Evolutionary conservation across 768 basidiomycete genomes (phyloP), one percentile per base, ranked within the genome.

Genomic region (Russula sp.): DNA sequence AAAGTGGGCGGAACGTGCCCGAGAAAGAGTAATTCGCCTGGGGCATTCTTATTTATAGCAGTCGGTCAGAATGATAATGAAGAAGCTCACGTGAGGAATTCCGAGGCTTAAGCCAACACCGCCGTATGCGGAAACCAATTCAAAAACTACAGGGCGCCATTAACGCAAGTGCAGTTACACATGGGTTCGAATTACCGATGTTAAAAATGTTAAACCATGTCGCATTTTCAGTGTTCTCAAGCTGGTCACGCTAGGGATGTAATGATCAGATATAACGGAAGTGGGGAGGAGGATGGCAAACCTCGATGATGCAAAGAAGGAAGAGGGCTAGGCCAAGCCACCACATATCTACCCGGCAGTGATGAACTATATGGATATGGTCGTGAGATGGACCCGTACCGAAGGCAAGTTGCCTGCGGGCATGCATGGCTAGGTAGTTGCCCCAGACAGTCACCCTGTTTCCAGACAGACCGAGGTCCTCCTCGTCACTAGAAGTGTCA

Each of bases 251-350:
- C 89, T 91, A 20, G 27, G 31, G 18, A 13, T 39, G 69, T 48
- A 9, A 49, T 64, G 22, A 59, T 53, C 22, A 47, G 27, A 20
- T 40, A 16, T 35, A 7, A 22, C 18, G 11, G 22, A 18, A 59
- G 39, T 32, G 35, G 14, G 27, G 8, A 20, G 60, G 49, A 9
- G 27, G 44, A 6, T 32, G 2, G 67, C 80, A 63, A 64, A 91
- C 92, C 82, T 98, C 97, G 65, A 97, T 86, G 67, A 98, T 96
- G 72, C 95, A 98, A 45, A 98, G 79, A 2, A 97, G 73, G 75
- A 94, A 94, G 13, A 98, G 74, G 0, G 91, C 93, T 13, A 92
- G 73, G 0, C 78, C 89, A 22, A 98, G 74, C 94, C 94, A 97
- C 96, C 95, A 97, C 83, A 98, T 93, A 74, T 97, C 95, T 94